Evolutionary conservation across 192 early-diverging fungal genomes (phyloP).

Genomic region (Backusella psychrophila): DNA sequence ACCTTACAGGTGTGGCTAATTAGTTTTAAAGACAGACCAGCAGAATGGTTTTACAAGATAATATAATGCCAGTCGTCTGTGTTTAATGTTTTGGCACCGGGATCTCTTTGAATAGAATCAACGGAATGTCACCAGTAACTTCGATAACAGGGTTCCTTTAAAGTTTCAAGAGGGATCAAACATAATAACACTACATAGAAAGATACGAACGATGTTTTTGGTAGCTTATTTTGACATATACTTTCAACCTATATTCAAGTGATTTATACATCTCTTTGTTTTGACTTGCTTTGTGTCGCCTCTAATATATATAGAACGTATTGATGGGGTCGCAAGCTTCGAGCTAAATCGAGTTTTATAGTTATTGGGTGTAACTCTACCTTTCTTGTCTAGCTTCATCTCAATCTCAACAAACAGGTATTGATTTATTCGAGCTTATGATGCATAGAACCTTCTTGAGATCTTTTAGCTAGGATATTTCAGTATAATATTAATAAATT

Average conservation of each 20-base stretch:
- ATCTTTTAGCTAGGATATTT: no score
- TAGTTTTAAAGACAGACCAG: not conserved
- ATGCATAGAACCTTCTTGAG: no score
- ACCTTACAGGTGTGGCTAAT: not conserved
- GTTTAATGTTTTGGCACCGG: not conserved
- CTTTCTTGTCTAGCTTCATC: not conserved
- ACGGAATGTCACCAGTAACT: not conserved
- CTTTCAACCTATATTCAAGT: no score
- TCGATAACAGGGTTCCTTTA: not conserved
- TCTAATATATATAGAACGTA: not conserved
- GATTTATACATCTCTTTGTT: not conserved
- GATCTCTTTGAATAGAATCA: not conserved
- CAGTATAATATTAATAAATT: no score
- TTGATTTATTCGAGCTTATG: not conserved
- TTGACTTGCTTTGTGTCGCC: not conserved
- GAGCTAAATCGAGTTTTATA: constrained; percentile 2
- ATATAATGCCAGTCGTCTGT: not conserved
- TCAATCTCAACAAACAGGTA: not conserved
- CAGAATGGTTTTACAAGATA: not conserved
- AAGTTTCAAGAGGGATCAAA: not conserved
- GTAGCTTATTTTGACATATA: not conserved
- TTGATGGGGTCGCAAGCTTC: not conserved
- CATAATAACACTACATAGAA: not conserved
- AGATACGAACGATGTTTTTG: not conserved
- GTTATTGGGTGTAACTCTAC: not conserved